Evolutionary conservation across 768 basidiomycete genomes (phyloP).

Genomic region (Lyophyllum decastes): DNA sequence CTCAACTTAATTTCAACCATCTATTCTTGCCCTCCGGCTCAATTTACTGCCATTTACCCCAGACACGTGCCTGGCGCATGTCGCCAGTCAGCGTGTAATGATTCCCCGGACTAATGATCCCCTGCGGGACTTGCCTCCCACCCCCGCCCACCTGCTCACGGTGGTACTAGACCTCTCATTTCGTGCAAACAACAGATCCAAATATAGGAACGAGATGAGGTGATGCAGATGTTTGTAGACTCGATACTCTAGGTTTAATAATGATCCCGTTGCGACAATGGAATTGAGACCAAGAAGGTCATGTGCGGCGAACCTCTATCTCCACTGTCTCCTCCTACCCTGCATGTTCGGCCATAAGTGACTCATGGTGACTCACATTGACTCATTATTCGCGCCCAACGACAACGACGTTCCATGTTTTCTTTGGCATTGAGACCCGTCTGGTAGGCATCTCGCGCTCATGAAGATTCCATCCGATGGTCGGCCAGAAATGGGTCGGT

Average conservation of each 20-base stretch:
- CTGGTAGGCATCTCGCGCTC: background rate
- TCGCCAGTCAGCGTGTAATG: background rate
- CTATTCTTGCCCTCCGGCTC: background rate
- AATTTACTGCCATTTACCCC: background rate
- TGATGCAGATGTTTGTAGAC: background rate
- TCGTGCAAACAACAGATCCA: background rate
- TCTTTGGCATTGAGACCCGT: background rate
- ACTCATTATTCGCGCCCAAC: background rate
- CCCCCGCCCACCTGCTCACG: background rate
- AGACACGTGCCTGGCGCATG: background rate
- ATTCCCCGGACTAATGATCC: background rate
- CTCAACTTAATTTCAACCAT: background rate
- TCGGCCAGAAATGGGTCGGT: no score
- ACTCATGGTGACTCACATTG: background rate
- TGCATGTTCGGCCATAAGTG: background rate
- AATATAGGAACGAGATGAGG: background rate
- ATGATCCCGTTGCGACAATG: background rate
- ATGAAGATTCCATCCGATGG: no score
- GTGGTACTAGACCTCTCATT: background rate
- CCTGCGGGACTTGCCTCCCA: background rate
- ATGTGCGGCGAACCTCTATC: background rate
- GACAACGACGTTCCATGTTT: background rate
- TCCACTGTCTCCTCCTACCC: background rate
- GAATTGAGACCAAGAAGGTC: background rate
- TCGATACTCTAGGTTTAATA: conserved; percentile 1